These are phyloP conservation scores for Oryza glumipatula DNA, from an alignment of 176 grass and related monocot species.

Conservation along the genomic window DNA sequence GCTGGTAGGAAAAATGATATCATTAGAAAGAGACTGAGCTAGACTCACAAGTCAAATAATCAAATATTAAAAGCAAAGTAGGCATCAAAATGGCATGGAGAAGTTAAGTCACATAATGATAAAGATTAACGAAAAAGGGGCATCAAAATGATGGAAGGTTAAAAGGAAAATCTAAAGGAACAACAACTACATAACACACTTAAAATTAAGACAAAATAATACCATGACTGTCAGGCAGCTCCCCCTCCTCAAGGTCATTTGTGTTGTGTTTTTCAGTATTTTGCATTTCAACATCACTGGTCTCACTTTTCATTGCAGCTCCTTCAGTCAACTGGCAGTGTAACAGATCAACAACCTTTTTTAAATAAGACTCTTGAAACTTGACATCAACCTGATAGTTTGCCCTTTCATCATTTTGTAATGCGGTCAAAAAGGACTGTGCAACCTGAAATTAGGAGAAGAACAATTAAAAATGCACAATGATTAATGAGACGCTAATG, in stretches of 20 bases:
- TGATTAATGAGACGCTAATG: conserved; percentile 6
- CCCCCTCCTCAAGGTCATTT: conserved; percentile 95
- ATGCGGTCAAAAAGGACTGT: conserved; percentile 86
- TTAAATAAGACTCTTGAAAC: conserved; percentile 95
- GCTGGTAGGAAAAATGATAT: conserved; percentile 50
- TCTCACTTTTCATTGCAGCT: conserved; percentile 56
- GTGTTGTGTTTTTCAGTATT: conserved; percentile 48
- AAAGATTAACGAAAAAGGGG: background rate
- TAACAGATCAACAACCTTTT: conserved; percentile 84
- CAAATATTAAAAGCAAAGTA: conserved; percentile 9
- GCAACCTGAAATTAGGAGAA: conserved; percentile 72
- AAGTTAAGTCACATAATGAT: conserved; percentile 12
- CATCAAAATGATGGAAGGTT: conserved; percentile 1
- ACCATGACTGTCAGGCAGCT: conserved; percentile 95
- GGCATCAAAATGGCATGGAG: conserved; percentile 8
- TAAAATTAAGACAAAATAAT: conserved; percentile 36
- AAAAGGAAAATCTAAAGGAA: background rate
- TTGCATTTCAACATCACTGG: conserved; percentile 50
- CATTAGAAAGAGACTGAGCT: conserved; percentile 36
- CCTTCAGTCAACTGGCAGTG: conserved; percentile 91
- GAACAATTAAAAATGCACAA: conserved; percentile 41
- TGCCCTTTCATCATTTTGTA: conserved; percentile 96
- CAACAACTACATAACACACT: background rate
- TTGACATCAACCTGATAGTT: conserved; percentile 98
- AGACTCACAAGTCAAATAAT: conserved; percentile 11